Base-by-base conservation (phyloP, 148 eudicot genomes). In the Talinum fruticosum region DNA sequence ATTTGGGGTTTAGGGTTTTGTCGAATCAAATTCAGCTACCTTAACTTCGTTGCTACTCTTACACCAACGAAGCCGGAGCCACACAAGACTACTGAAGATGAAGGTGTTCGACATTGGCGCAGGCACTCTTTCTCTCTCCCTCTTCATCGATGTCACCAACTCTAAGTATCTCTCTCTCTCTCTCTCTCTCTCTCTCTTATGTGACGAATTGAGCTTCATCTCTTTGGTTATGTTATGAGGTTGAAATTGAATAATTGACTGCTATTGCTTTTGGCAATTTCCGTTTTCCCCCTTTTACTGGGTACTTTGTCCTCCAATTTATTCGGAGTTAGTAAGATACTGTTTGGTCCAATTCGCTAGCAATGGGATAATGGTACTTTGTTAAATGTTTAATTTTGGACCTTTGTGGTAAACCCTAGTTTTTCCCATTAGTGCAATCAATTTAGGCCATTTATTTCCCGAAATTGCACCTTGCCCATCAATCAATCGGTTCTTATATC, bases 91-190 rank as follows among this genome's bases (percentile, higher is more conserved):
- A 29, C 7, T 30, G 51, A 37, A 66, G 36, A 92, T 92, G 97
- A 88, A 92, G 89, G 83, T 77, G 35, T 90, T 89, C 69, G 79
- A 89, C n/a, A 30, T 92, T 75, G 86, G 80, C 54, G 88, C 82
- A 69, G 80, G 59, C 82, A 87, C 85, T 34, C 85, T 92, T 71
- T 73, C 85, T 69, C 82, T 90, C 37, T 84, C 91, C 65, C 94
- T 92, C 76, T 92, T 87, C 89, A 79, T 73, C 15, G 91, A 88
- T 29, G 97, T 92, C 84, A 72, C 90, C 67, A 92, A 92, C 76
- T 86, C 97, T 83, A 92, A 87, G 97, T 90, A 85, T 30, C 33
- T 68, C 37, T 73, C 75, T 54, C 72, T 72, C 74, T 75, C 76
- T 77, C 73, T 73, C 70, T 16, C 54, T 16, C 51, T 53, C 30